Percentiles rank a stretch among this genome's conserved stretches.
Conservation (phyloP, 2,329 filamentous ascomycete species). For the Penicillium hordei region DNA sequence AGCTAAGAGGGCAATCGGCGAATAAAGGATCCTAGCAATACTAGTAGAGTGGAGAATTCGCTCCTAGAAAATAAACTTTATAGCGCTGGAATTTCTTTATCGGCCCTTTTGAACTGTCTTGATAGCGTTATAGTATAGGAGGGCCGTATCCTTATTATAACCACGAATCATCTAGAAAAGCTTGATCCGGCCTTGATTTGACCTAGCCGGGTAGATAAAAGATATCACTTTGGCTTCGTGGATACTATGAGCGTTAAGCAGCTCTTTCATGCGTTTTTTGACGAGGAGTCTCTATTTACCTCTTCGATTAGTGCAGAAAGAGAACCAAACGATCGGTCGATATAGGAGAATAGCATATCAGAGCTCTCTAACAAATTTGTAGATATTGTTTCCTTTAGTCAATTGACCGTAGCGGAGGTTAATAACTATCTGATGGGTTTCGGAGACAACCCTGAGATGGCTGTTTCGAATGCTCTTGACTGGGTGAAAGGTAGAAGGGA, state of each 20-base stretch:
- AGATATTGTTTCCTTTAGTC: neutral
- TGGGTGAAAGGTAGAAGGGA: neutral
- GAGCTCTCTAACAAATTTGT: neutral
- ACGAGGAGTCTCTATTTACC: neutral
- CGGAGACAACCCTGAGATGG: neutral
- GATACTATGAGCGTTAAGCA: neutral
- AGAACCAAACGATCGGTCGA: neutral
- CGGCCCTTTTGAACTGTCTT: neutral
- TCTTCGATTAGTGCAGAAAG: neutral
- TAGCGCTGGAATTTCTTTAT: neutral
- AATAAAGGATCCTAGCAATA: no score
- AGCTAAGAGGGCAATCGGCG: neutral
- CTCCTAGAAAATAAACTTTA: neutral
- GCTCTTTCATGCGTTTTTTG: neutral
- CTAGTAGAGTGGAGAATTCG: neutral
- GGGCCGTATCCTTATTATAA: neutral
- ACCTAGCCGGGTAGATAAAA: neutral
- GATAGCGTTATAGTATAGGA: neutral
- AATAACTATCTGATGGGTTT: neutral
- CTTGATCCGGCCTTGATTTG: neutral
- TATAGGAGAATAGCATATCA: neutral
- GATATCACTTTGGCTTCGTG: neutral
- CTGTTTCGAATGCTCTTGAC: neutral
- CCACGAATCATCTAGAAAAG: neutral
- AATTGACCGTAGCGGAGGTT: neutral